Evolutionary conservation across 1,284 basidiomycete species (phyloP), one percentile per base, ranked within the genome.

Genomic region (Microbotryum saponariae): DNA sequence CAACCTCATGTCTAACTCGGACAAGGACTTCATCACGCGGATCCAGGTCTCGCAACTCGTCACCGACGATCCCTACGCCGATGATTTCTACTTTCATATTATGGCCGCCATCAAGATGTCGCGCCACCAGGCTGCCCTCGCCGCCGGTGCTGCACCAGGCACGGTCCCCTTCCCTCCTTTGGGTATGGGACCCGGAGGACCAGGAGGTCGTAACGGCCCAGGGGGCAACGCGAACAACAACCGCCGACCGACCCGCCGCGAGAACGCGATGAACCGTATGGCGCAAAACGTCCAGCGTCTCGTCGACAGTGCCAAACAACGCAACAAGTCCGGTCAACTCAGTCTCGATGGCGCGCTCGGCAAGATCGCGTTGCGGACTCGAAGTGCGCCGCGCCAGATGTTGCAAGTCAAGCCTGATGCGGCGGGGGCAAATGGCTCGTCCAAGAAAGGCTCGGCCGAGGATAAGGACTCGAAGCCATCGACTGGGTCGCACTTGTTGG

Each of bases 21-120:
- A 99, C 81, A 98, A 98, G 79, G 96, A 98, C 74, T 99, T 98
- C 75, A 98, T 99, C 77, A 98, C 96, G 25, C 86, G 96, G 47
- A 98, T 99, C 64, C 96, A 99, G 77, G 90, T 99, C 52, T 97
- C 92, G 1, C 94, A 98, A 74, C 85, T 98, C 37, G 91, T 97
- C 54, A 90, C 91, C 2, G 85, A 89, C 71, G 96, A 98, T 78
- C 96, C 96, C 0, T 97, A 96, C 76, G 84, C 90, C 44, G 93
- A 97, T 69, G 96, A 99, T 75, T 99, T 97, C 74, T 98, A 99
- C 73, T 94, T 92, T 8, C 94, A 98, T 77, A 92, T 97, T 21
- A 79, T 88, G 78, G 87, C 89, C 51, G 80, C 87, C 46, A 64
- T 70, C 53, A 64, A 65, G 55, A 53, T 59, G 31, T 62, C 56